Percentiles rank a stretch among this genome's conserved stretches.
These are phyloP conservation scores for Oidiodendron maius DNA, from an alignment of 495 filamentous ascomycete species.

Conservation along the genomic window DNA sequence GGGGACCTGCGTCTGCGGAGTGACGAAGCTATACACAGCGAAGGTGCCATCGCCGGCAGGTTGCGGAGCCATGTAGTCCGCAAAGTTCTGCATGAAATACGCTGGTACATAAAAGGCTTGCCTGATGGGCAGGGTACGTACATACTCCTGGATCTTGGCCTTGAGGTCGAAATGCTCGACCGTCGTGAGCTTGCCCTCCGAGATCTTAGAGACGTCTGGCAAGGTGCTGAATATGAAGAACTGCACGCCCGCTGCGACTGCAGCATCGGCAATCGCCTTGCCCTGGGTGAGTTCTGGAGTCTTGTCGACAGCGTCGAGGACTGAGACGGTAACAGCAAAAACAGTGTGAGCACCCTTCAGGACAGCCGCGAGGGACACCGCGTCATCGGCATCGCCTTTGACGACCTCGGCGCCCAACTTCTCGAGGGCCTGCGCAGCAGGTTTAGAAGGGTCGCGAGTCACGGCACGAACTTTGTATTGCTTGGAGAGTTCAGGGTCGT, in stretches of 20 bases:
- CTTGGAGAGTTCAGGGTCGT: conserved; percentile 38
- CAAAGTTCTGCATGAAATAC: conserved; percentile 48
- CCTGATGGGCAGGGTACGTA: conserved; percentile 35
- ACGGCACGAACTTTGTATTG: conserved; percentile 48
- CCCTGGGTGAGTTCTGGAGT: conserved; percentile 42
- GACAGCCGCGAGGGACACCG: conserved; percentile 35
- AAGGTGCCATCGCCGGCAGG: not conserved
- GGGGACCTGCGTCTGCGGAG: conserved; percentile 34
- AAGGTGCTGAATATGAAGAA: conserved; percentile 43
- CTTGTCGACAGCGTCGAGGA: conserved; percentile 25
- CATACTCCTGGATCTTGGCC: conserved; percentile 49
- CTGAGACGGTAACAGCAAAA: conserved; percentile 47
- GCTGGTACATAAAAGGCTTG: conserved; percentile 48
- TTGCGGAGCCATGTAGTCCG: conserved; percentile 12
- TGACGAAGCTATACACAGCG: conserved; percentile 15
- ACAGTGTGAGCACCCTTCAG: conserved; percentile 44
- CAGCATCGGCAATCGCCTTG: conserved; percentile 43
- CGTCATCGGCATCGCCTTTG: conserved; percentile 30
- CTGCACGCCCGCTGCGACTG: conserved; percentile 32
- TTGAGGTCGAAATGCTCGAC: conserved; percentile 57
- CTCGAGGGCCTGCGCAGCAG: not conserved
- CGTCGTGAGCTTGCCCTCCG: conserved; percentile 34
- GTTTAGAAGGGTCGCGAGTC: not conserved
- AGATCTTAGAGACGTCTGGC: conserved; percentile 25
- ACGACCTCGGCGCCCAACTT: not conserved